Conservation (phyloP, 331 rosid species). For the Rosa hybrid region DNA sequence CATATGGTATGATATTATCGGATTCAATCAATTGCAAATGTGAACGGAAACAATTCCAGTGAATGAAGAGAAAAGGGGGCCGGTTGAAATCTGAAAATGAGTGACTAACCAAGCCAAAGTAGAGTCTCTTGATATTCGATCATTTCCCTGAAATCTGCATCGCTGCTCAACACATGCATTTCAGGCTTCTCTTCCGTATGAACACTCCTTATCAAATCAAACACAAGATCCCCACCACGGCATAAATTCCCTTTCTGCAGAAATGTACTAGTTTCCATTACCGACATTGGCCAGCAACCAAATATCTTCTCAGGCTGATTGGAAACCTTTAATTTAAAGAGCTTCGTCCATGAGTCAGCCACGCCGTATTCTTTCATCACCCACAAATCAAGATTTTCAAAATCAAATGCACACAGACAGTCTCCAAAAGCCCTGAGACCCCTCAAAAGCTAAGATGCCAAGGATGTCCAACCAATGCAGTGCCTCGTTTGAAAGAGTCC, state of each 20-base stretch:
- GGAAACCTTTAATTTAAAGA: background rate
- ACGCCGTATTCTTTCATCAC: background rate
- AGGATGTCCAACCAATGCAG: background rate
- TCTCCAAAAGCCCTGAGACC: background rate
- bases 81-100: background rate
- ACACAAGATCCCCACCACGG: background rate
- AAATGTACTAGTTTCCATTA: background rate
- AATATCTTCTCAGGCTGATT: background rate
- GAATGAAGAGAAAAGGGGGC: too few relatives aligned
- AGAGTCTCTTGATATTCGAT: background rate
- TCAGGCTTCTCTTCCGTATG: background rate
- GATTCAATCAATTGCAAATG: too few relatives aligned
- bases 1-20: too few relatives aligned
- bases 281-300: background rate
- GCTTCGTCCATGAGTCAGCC: conserved; percentile 2
- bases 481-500: background rate
- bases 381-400: background rate
- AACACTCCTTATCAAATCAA: background rate
- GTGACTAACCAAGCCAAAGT: background rate
- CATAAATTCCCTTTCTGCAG: background rate
- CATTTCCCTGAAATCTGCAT: background rate
- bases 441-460: background rate
- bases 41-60: background rate
- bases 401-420: background rate
- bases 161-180: background rate